These are phyloP conservation scores for Xylaria sp. DNA, from an alignment of 2,329 filamentous ascomycete genomes.

Conservation along the genomic window DNA sequence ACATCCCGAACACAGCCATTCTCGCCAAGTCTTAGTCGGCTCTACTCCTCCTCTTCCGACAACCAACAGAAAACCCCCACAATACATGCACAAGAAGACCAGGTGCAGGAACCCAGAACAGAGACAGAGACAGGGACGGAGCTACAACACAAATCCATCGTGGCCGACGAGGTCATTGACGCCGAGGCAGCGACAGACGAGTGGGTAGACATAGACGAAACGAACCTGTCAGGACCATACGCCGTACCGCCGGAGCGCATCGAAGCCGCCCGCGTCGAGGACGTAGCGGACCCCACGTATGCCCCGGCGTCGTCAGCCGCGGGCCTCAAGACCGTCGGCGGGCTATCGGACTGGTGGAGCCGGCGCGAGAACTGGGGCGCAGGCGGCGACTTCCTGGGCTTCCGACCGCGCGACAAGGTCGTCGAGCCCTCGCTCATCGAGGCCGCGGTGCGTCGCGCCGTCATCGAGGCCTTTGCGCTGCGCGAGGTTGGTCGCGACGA, in stretches of 20 bases:
- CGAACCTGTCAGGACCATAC: slow-evolving; percentile 21
- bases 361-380: slow-evolving; percentile 62
- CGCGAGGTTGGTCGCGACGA: slow-evolving; percentile 49
- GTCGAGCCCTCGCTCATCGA: slow-evolving; percentile 59
- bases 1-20: slow-evolving; percentile 6
- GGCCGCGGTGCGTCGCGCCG: slow-evolving; percentile 61
- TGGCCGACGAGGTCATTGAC: slow-evolving; percentile 9
- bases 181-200: background rate
- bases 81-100: background rate
- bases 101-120: background rate
- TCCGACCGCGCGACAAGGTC: slow-evolving; percentile 55
- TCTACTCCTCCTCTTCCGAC: slow-evolving; percentile 43
- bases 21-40: slow-evolving; percentile 34
- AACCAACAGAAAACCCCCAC: slow-evolving; percentile 21
- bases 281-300: slow-evolving; percentile 55
- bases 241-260: slow-evolving; percentile 41
- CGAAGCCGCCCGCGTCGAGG: slow-evolving; percentile 46
- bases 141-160: background rate
- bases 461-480: slow-evolving; percentile 63
- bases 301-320: slow-evolving; percentile 58
- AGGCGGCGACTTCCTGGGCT: slow-evolving; percentile 58
- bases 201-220: background rate
- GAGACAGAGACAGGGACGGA: background rate
- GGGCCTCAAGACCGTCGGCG: slow-evolving; percentile 60
- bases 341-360: slow-evolving; percentile 65